These are phyloP conservation scores for Pleurotus salmoneostramineus DNA, from an alignment of 768 basidiomycete genomes.

Conservation along the genomic window DNA sequence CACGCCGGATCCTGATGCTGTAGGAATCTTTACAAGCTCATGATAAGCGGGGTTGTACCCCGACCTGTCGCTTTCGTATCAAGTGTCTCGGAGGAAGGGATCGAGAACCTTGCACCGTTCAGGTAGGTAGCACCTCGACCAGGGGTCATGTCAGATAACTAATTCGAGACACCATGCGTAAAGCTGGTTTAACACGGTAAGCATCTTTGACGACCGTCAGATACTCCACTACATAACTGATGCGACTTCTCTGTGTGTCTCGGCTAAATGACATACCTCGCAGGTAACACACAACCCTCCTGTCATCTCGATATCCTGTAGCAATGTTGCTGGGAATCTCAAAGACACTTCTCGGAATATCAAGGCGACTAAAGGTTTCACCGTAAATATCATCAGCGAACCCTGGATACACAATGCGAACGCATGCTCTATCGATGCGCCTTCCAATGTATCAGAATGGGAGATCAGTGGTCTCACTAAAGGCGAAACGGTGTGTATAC, in stretches of 20 bases:
- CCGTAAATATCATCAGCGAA: constrained; percentile 73
- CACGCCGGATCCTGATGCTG: background rate
- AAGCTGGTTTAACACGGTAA: constrained; percentile 42
- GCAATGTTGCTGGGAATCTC: constrained; percentile 17
- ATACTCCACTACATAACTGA: background rate
- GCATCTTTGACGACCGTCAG: background rate
- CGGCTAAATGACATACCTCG: background rate
- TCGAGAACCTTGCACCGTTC: constrained; percentile 60
- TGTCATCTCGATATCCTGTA: constrained; percentile 51
- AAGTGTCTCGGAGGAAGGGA: constrained; percentile 45
- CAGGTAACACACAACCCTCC: constrained; percentile 59
- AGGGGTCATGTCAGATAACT: background rate
- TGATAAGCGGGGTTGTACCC: constrained; percentile 55
- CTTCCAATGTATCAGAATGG: constrained; percentile 55
- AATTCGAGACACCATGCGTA: constrained; percentile 1
- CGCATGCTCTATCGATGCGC: constrained; percentile 46
- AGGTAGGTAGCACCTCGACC: constrained; percentile 21
- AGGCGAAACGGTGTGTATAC: constrained; percentile 32
- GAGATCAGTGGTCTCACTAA: constrained; percentile 55
- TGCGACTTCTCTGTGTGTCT: background rate
- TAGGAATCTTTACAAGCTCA: constrained; percentile 39
- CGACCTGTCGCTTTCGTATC: constrained; percentile 75
- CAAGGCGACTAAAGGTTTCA: constrained; percentile 59
- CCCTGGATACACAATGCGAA: constrained; percentile 61
- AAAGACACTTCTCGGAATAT: constrained; percentile 71